phyloP scores from a whole-genome alignment of 2,329 filamentous ascomycete genomes.

The Sphaerulina vaccinii region DNA sequence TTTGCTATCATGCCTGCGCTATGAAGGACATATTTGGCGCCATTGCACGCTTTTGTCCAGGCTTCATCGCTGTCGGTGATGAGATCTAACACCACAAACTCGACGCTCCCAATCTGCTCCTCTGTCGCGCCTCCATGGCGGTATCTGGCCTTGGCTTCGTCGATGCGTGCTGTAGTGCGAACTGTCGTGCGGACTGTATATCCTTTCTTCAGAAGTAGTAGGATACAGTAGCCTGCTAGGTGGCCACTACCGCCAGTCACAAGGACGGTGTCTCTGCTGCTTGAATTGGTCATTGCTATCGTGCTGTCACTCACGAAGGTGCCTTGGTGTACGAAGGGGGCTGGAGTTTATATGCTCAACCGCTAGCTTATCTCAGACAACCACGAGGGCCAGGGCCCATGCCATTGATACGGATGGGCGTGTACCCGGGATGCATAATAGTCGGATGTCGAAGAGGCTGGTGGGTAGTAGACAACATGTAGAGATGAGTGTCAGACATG shows the following conservation, averaged over 20 bases:
- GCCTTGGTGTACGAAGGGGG: neutral
- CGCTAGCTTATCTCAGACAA: neutral
- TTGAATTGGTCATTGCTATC: conserved; percentile 2
- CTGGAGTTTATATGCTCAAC: neutral
- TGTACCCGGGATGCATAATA: no score
- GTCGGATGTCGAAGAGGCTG: no score
- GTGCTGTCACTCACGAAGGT: neutral
- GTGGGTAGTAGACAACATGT: no score
- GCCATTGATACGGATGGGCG: no score
- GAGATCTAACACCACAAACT: conserved; percentile 19
- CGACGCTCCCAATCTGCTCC: conserved; percentile 14
- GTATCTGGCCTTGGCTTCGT: conserved; percentile 16
- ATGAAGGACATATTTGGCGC: conserved; percentile 17
- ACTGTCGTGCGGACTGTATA: conserved; percentile 20
- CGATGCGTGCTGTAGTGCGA: conserved; percentile 12
- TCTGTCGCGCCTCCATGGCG: conserved; percentile 17
- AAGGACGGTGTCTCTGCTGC: conserved; percentile 11
- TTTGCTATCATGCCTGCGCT: conserved; percentile 21
- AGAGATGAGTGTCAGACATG: no score
- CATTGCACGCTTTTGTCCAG: conserved; percentile 19
- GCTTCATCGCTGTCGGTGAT: conserved; percentile 12
- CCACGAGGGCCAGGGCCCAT: no score
- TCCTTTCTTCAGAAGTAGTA: conserved; percentile 16
- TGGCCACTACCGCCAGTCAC: conserved; percentile 20
- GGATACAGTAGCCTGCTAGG: conserved; percentile 16